These are phyloP conservation scores for Zasmidium angulare DNA, from an alignment of 2,329 filamentous ascomycete genomes.

Conservation along the genomic window DNA sequence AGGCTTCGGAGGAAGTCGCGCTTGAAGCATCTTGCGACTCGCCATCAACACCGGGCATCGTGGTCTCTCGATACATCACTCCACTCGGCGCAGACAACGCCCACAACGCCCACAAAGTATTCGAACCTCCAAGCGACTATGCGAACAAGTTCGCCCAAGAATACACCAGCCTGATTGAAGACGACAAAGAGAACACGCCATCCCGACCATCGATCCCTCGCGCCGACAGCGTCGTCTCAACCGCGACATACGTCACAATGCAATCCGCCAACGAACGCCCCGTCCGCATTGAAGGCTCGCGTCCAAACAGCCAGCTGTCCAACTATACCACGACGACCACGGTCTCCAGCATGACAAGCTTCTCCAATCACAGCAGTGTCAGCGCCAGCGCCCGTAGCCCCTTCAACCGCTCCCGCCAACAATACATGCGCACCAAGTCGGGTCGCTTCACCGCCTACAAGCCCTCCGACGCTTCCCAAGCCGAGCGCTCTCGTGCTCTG, in stretches of 20 bases:
- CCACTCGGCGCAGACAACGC: conserved; percentile 24
- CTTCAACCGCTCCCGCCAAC: conserved; percentile 8
- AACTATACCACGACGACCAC: conserved; percentile 16
- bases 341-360: conserved; percentile 14
- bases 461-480: conserved; percentile 23
- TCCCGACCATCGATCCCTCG: conserved; percentile 22
- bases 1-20: not conserved
- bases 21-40: not conserved
- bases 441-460: conserved; percentile 26
- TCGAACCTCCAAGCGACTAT: conserved; percentile 5
- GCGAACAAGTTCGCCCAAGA: conserved; percentile 20
- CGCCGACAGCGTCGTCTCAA: conserved; percentile 29
- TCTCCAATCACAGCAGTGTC: conserved; percentile 11
- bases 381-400: not conserved
- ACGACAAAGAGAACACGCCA: conserved; percentile 20
- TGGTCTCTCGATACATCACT: conserved; percentile 36
- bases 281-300: conserved; percentile 13
- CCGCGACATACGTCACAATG: conserved; percentile 26
- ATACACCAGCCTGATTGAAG: conserved; percentile 23
- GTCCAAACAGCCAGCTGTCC: conserved; percentile 16
- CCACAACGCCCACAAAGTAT: conserved; percentile 15
- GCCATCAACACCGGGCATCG: conserved; percentile 28
- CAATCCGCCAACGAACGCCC: conserved; percentile 23
- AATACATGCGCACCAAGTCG: conserved; percentile 16
- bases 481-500: conserved; percentile 28